Conservation (phyloP, 306 rosid species). For the Crataegus laevigata region DNA sequence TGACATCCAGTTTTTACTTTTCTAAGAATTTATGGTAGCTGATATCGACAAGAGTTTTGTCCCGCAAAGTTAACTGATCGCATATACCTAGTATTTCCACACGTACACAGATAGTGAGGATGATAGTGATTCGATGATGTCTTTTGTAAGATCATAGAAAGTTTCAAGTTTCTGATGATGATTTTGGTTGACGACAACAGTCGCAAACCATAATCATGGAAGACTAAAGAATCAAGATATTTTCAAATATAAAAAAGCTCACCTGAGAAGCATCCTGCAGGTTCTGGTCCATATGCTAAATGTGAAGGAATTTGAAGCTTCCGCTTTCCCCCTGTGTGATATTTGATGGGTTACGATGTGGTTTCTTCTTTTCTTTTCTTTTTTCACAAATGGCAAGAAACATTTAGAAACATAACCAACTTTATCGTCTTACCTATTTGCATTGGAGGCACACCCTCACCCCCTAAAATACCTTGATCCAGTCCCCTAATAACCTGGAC, state of each 20-base stretch:
- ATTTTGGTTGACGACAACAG: background rate
- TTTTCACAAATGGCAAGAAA: slow-evolving; percentile 2
- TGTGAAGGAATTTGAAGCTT: slow-evolving; percentile 75
- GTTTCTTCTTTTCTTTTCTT: background rate
- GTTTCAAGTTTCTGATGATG: background rate
- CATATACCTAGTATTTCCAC: background rate
- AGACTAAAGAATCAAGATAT: background rate
- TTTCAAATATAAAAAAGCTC: slow-evolving; percentile 9
- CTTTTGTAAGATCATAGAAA: background rate
- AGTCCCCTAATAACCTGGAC: slow-evolving; percentile 66
- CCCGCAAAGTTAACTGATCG: background rate
- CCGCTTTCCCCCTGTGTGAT: slow-evolving; percentile 72
- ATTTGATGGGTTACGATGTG: background rate
- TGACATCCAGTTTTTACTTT: background rate
- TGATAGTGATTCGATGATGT: background rate
- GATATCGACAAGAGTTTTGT: background rate
- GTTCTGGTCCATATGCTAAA: slow-evolving; percentile 97
- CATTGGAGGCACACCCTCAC: slow-evolving; percentile 97
- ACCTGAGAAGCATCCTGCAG: slow-evolving; percentile 97
- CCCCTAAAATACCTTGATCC: slow-evolving; percentile 94
- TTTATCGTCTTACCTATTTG: slow-evolving; percentile 50
- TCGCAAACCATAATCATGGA: background rate
- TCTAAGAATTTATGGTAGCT: background rate
- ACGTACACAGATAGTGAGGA: background rate
- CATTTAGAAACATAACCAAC: background rate